A percentile compares a stretch with the other conserved stretches of the same genome.
Evolutionary conservation across 768 basidiomycete genomes (phyloP).

Genomic region (Tephrocybe sp.): DNA sequence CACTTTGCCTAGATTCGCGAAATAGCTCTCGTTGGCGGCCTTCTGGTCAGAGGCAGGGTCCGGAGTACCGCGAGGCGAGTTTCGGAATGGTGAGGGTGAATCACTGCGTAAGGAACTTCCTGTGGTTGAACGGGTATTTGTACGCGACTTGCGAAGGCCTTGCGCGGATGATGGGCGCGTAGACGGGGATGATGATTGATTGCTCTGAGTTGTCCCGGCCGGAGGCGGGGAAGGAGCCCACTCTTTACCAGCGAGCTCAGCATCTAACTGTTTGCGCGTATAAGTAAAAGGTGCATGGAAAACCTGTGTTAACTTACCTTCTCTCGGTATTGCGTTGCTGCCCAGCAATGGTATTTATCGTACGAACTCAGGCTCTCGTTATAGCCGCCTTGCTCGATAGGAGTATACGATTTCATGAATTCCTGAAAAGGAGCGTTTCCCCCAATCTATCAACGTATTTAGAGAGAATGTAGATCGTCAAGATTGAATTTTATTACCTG

Average conservation of each 20-base stretch:
- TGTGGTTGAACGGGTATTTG: slow-evolving; percentile 54
- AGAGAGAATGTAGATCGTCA: neutral
- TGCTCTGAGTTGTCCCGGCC: slow-evolving; percentile 35
- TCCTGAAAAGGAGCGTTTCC: slow-evolving; percentile 82
- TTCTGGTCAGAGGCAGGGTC: slow-evolving; percentile 55
- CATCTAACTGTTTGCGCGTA: slow-evolving; percentile 63
- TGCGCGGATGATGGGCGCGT: slow-evolving; percentile 71
- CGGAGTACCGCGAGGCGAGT: slow-evolving; percentile 43
- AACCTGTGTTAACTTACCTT: slow-evolving; percentile 54
- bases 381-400: slow-evolving; percentile 68
- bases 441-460: slow-evolving; percentile 55
- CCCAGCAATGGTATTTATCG: slow-evolving; percentile 91
- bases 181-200: slow-evolving; percentile 42
- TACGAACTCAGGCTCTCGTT: slow-evolving; percentile 56
- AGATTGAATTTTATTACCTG: slow-evolving; percentile 66
- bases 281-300: slow-evolving; percentile 9
- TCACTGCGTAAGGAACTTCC: slow-evolving; percentile 47
- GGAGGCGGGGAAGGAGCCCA: slow-evolving; percentile 82
- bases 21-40: slow-evolving; percentile 82
- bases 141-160: slow-evolving; percentile 84
- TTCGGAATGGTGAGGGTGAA: slow-evolving; percentile 52
- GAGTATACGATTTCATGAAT: slow-evolving; percentile 72
- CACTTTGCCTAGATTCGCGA: slow-evolving; percentile 75
- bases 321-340: slow-evolving; percentile 90
- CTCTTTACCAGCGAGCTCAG: slow-evolving; percentile 64